Percentiles rank a stretch among this genome's conserved stretches.
phyloP scores from a whole-genome alignment of 352 stramenopile genomes.

The Globisporangium takayamanum region DNA sequence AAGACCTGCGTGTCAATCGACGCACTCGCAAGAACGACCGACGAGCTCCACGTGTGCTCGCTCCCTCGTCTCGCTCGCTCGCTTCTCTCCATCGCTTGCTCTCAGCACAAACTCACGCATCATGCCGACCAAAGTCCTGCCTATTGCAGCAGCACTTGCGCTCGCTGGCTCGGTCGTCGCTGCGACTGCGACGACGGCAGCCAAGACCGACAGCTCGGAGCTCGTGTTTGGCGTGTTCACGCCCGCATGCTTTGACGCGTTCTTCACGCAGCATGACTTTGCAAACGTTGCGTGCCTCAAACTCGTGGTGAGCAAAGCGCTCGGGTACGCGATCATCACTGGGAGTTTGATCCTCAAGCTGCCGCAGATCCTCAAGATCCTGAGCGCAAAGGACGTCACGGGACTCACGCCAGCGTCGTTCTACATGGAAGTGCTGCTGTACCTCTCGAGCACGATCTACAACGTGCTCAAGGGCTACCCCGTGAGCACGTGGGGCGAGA shows the following conservation, averaged over 20 bases:
- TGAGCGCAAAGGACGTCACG: conserved; percentile 72
- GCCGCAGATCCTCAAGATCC: conserved; percentile 87
- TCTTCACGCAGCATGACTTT: conserved; percentile 79
- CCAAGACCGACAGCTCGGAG: conserved; percentile 21
- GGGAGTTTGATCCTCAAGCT: conserved; percentile 84
- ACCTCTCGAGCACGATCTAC: conserved; percentile 77
- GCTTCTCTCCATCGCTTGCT: too few relatives aligned
- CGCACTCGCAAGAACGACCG: too few relatives aligned
- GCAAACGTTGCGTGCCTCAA: conserved; percentile 80
- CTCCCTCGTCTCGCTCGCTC: too few relatives aligned
- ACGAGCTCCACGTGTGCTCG: too few relatives aligned
- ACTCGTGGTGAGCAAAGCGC: conserved; percentile 70
- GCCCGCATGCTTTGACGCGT: conserved; percentile 72
- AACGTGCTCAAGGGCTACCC: conserved; percentile 81
- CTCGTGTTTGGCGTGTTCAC: conserved; percentile 70
- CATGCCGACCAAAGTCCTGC: too few relatives aligned
- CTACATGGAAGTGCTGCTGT: conserved; percentile 86
- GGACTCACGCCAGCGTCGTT: conserved; percentile 81
- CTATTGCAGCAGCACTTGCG: not conserved
- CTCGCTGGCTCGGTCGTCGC: conserved; percentile 3
- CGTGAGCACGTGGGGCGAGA: conserved; percentile 83
- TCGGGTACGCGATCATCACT: conserved; percentile 86
- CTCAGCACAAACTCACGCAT: too few relatives aligned
- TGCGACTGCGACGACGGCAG: conserved; percentile 3
- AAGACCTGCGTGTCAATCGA: too few relatives aligned